A percentile compares a stretch with the other conserved stretches of the same genome.
phyloP scores from a whole-genome alignment of 345 rosid genomes.

The Citrus australasica region DNA sequence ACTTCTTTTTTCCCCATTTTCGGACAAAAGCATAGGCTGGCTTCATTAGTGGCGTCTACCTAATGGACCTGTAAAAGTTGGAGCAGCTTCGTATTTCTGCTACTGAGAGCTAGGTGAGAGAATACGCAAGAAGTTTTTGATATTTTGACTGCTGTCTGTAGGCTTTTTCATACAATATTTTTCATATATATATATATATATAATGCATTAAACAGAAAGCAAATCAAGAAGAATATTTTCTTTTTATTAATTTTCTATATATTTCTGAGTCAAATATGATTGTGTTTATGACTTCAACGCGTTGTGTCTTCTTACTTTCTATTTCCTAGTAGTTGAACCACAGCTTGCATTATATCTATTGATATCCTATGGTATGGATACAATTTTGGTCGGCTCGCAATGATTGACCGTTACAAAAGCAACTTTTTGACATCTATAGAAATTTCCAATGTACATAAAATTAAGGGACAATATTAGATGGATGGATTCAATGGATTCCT shows the following conservation, averaged over 20 bases:
- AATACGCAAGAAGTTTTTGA: neutral
- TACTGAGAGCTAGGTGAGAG: neutral
- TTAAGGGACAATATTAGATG: neutral
- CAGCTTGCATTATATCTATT: no score
- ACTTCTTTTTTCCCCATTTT: neutral
- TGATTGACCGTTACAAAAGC: neutral
- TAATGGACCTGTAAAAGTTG: neutral
- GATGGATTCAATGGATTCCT: constrained; percentile 15
- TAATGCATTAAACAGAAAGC: no score
- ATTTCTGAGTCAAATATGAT: no score
- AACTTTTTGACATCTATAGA: neutral
- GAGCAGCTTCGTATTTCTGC: no score
- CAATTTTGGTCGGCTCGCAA: neutral
- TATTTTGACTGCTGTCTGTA: no score
- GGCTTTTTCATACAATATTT: no score
- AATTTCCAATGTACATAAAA: neutral
- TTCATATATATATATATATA: no score
- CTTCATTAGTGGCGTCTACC: neutral
- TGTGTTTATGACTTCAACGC: no score
- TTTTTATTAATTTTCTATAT: no score
- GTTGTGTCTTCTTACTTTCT: no score
- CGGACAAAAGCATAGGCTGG: neutral
- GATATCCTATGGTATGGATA: neutral
- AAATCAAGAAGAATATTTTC: no score
- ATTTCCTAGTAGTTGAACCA: no score